Evolutionary conservation across 148 eudicot species (phyloP), one percentile per base, ranked within the genome.

Genomic region (Fagopyrum tataricum): DNA sequence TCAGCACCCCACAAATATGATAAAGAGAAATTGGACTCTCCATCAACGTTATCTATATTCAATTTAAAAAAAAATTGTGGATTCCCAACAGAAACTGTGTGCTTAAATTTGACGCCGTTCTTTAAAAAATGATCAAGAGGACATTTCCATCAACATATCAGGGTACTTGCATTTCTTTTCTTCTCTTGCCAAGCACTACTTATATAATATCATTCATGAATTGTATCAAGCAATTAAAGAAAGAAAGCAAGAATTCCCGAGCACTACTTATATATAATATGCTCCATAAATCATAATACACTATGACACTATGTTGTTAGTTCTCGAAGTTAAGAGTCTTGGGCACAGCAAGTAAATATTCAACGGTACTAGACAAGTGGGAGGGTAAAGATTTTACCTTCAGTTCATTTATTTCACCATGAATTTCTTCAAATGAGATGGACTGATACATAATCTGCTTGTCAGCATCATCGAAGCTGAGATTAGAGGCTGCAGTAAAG

Each of bases 381-480:
- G 13, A 46, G 3, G 13, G 49, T 46, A 46, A 46, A 10, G 13
- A 2, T 46, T 46, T 78, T 75, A 95, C 98, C 99, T 91, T 85
- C 64, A 95, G 96, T 75, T 86, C 83, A 42, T 46, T 55, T 70
- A 88, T 62, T 79, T 90, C 99, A 37, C 66, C 40, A 61, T 77
- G 77, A 78, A 95, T 72, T 85, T 91, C 94, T 70, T 84, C 47
- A 73, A 95, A 91, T 76, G 96, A 87, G 76, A 95, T 81, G 47
- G 81, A 77, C 44, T 83, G 75, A 76, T 88, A 95, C 59, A 70
- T 87, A 76, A 74, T 77, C 75, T 87, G 87, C 81, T 95, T 95
- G 80, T 85, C 91, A 21, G 18, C 47, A 73, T 91, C 85, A 51
- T 90, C 96, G 80, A 88, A 95, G 39, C 73, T 73, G 67, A 95